Evolutionary conservation across 371 early-diverging fungal species (phyloP).

Genomic region (Massospora cicadina): DNA sequence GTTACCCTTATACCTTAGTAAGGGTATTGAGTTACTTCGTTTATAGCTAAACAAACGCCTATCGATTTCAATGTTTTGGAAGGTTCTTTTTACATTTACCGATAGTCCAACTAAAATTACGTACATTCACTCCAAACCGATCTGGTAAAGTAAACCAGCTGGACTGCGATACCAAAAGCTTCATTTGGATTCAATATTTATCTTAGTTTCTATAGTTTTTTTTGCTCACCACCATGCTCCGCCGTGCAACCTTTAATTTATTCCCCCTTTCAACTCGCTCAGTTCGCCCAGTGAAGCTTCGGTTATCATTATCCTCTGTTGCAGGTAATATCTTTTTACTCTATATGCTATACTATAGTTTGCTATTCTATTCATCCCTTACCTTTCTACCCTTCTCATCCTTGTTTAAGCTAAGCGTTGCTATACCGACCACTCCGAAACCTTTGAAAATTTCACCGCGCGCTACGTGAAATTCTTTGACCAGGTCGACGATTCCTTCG

Average conservation of each 20-base stretch:
- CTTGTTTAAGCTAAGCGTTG: conserved; percentile 17
- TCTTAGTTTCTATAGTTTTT: too few species aligned
- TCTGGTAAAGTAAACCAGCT: too few species aligned
- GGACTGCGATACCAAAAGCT: too few species aligned
- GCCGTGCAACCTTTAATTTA: neutral
- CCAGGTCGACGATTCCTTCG: conserved; percentile 82
- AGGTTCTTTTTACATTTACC: too few species aligned
- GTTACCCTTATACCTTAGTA: too few species aligned
- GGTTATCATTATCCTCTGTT: neutral
- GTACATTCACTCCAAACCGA: too few species aligned
- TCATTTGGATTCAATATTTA: too few species aligned
- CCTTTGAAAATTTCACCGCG: conserved; percentile 59
- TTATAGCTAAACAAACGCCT: too few species aligned
- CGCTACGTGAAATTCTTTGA: conserved; percentile 78
- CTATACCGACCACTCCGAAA: conserved; percentile 49
- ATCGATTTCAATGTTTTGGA: too few species aligned
- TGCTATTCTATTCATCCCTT: neutral
- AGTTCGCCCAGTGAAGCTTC: neutral
- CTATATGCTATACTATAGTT: neutral
- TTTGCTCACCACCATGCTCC: neutral
- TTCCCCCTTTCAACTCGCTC: neutral
- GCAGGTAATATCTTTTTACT: neutral
- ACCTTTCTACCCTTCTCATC: neutral
- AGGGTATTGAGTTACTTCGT: too few species aligned
- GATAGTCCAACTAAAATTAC: too few species aligned